Evolutionary conservation across 2,329 filamentous ascomycete species (phyloP), one percentile per base, ranked within the genome.

Genomic region (Exophiala sp.): DNA sequence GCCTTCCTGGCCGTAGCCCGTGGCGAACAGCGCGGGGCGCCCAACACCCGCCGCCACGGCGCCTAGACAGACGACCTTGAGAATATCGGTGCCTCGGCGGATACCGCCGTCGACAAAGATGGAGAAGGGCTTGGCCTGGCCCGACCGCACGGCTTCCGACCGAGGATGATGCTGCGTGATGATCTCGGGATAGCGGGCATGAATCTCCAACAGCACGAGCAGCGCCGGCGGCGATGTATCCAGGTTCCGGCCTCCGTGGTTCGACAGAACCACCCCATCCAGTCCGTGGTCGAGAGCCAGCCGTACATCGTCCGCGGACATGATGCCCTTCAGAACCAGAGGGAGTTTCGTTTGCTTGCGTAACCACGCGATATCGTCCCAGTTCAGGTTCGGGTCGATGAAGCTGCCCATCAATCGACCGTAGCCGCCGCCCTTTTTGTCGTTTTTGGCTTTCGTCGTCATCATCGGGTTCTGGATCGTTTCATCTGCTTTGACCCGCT

Each of bases 231-330:
- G 75, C 35, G 65, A 69, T 24, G 73, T 76, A 44, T 81, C 78
- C 1, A 79, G 66, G 2, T 77, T 76, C n/a, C 79, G 66, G 2
- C 79, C 79, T 11, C 79, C 79, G 50, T 82, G 79, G 54, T 82
- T 82, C 54, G 73, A 78, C 22, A 82, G 57, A 48, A 80, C 61
- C 34, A 82, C 75, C 1, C 78, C 78, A 50, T 80, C 73, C 21
- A 76, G 66, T 0, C 76, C 76, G 48, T 70, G 64, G 37, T 74
- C 63, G 46, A 75, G 70, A 0, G 79, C 78, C 27, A 72, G 59
- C n/a, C 69, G 69, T 0, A 78, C 78, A 58, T 82, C 78, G 32
- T 77, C 76, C 0, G 76, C 76, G 11, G 69, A 73, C 69, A 79
- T 78, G 4, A 81, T 70, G 0, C 78, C 78, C 61, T 81, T 81